phyloP scores from a whole-genome alignment of 1,284 basidiomycete species.

The Schizopora paradoxa region DNA sequence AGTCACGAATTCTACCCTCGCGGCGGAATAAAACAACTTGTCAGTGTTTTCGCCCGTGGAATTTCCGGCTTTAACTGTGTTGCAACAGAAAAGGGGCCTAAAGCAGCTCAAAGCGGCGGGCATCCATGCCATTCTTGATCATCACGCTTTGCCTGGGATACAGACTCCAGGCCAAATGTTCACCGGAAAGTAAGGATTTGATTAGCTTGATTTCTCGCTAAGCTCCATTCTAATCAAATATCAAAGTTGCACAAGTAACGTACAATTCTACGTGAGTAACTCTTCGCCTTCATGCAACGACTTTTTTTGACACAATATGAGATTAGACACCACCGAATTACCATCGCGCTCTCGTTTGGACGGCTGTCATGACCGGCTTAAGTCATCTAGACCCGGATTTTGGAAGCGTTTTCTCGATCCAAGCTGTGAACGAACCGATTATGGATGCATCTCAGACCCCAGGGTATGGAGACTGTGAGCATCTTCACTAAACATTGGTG shows the following conservation, averaged over 20 bases:
- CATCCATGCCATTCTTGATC: constrained; percentile 65
- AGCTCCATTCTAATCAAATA: constrained; percentile 2
- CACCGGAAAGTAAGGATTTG: constrained; percentile 49
- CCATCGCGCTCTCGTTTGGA: constrained; percentile 69
- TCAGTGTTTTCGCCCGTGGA: constrained; percentile 27
- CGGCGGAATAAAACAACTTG: constrained; percentile 62
- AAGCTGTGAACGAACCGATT: constrained; percentile 73
- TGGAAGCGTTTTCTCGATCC: constrained; percentile 58
- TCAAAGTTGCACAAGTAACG: constrained; percentile 55
- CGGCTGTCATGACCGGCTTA: constrained; percentile 68
- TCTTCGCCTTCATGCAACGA: constrained; percentile 1
- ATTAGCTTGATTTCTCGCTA: constrained; percentile 6
- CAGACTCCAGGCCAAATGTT: constrained; percentile 55
- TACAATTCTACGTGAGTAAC: constrained; percentile 65
- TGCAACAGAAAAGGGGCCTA: constrained; percentile 51
- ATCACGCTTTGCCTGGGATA: constrained; percentile 73
- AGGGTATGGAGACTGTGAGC: constrained; percentile 58
- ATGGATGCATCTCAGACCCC: constrained; percentile 63
- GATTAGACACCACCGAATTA: constrained; percentile 63
- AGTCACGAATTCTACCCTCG: constrained; percentile 57
- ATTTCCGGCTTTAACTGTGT: constrained; percentile 1
- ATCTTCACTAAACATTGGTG: neutral
- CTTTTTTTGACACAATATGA: constrained; percentile 1
- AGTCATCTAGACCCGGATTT: constrained; percentile 66
- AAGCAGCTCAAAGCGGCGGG: constrained; percentile 52